Evolutionary conservation across 1,284 basidiomycete genomes (phyloP), one percentile per base, ranked within the genome.

Genomic region (Cryptococcus sp.): DNA sequence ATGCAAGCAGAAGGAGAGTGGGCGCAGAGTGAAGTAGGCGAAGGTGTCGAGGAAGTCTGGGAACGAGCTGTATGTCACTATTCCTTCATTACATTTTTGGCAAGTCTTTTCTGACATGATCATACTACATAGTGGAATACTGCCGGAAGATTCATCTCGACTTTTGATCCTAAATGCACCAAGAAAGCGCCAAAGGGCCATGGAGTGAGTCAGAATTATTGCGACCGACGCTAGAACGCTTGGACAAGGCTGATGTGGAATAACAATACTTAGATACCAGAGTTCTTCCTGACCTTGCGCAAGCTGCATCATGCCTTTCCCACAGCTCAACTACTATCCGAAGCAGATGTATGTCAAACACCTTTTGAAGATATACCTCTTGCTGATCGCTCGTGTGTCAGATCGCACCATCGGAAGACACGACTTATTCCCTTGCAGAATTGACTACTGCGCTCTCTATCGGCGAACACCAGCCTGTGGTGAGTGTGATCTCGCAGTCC

Each of bases 41-140:
- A 79, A 57, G 73, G 77, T 8, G 65, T 78, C 6, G 78, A 79
- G 55, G 78, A 79, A 63, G 60, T 75, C 10, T 76, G 75, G 75
- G 76, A 75, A 53, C 58, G 76, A 25, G 61, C 66, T 16, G 77
- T 79, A 53, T 62, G 77, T 70, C 0, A 0, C 40, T 5, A 43
- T 19, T 40, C 20, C 10, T 22, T 17, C 43, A 23, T 23, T 19
- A 17, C 8, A 39, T 23, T 38, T 39, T 4, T 29, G 17, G 4
- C 17, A 34, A 23, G 44, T 20, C 22, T 25, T 26, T 7, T 26
- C 23, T 43, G 52, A 40, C 19, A 20, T 37, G 8, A 46, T 44
- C 4, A 16, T 11, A 2, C 8, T 34, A 6, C 10, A 34, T 49
- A 78, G 76, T 79, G 78, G 78, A 72, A 69, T 29, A 67, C 64